Evolutionary conservation across 345 rosid genomes (phyloP).

Genomic region (Moringa oleifera): DNA sequence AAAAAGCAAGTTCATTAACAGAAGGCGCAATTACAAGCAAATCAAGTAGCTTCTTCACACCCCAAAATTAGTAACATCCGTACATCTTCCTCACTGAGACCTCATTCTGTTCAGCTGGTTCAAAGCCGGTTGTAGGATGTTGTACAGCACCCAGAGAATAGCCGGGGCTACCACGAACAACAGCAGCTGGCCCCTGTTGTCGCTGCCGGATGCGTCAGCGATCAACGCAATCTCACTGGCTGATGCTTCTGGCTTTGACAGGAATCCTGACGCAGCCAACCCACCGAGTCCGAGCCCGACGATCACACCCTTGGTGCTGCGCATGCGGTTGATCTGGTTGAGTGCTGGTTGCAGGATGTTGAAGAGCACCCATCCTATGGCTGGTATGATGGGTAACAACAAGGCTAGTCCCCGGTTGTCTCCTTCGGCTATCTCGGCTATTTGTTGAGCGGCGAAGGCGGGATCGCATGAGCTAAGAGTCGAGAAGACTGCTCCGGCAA

Average conservation of each 20-base stretch:
- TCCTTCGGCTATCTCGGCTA: slow-evolving; percentile 64
- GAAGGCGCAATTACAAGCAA: slow-evolving; percentile 33
- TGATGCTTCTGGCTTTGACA: slow-evolving; percentile 38
- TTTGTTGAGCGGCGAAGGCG: slow-evolving; percentile 83
- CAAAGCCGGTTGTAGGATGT: slow-evolving; percentile 91
- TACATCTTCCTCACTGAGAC: slow-evolving; percentile 27
- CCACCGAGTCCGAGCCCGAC: slow-evolving; percentile 78
- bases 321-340: slow-evolving; percentile 80
- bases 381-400: slow-evolving; percentile 76
- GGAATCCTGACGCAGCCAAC: slow-evolving; percentile 54
- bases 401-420: slow-evolving; percentile 90
- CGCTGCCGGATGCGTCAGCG: slow-evolving; percentile 45
- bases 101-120: slow-evolving; percentile 93
- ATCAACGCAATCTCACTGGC: slow-evolving; percentile 35
- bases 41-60: slow-evolving; percentile 3
- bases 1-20: slow-evolving; percentile 28
- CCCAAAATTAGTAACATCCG: neutral
- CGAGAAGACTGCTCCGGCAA: slow-evolving; percentile 85
- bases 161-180: slow-evolving; percentile 84
- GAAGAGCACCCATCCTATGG: slow-evolving; percentile 88
- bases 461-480: slow-evolving; percentile 60
- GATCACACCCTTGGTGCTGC: slow-evolving; percentile 52
- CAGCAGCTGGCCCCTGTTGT: slow-evolving; percentile 79
- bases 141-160: slow-evolving; percentile 86
- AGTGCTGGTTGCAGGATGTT: slow-evolving; percentile 93